phyloP scores from a whole-genome alignment of 345 rosid species.

The Bruguiera gymnorhiza region DNA sequence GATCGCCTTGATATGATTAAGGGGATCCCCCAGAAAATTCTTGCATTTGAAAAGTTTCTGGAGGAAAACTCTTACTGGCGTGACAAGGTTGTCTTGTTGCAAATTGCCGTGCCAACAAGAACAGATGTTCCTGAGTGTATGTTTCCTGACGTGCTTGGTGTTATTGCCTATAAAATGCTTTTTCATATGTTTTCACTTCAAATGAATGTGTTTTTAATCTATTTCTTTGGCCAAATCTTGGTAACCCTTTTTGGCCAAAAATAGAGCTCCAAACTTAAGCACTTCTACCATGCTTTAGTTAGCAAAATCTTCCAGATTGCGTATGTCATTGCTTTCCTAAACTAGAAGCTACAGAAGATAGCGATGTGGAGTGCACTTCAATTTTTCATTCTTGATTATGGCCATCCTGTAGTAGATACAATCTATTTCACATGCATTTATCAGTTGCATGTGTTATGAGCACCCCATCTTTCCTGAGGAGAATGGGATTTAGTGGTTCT shows the following conservation, averaged over 20 bases:
- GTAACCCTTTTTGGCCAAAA: background rate
- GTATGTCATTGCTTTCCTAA: too few relatives aligned
- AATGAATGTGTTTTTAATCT: background rate
- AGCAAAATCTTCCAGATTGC: too few relatives aligned
- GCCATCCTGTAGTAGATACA: too few relatives aligned
- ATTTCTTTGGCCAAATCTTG: constrained; percentile 1
- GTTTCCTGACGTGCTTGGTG: constrained; percentile 23
- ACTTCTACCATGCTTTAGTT: background rate
- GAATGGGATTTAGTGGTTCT: too few relatives aligned
- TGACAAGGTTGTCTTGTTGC: constrained; percentile 92
- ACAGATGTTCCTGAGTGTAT: constrained; percentile 99
- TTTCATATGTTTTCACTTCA: background rate
- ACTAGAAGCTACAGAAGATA: too few relatives aligned
- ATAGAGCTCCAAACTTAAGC: background rate
- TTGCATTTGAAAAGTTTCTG: constrained; percentile 97
- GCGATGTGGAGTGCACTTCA: too few relatives aligned
- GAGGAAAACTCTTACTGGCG: constrained; percentile 97
- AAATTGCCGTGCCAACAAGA: constrained; percentile 99
- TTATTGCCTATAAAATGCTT: constrained; percentile 6
- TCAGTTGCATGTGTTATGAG: too few relatives aligned
- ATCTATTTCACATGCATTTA: too few relatives aligned
- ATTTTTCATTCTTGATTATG: too few relatives aligned
- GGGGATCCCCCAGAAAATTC: constrained; percentile 98
- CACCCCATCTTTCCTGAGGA: too few relatives aligned
- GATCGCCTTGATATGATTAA: constrained; percentile 99